Percentiles rank a stretch among this genome's conserved stretches.
phyloP scores from a whole-genome alignment of 148 eudicot species.

The Selenicereus undatus region DNA sequence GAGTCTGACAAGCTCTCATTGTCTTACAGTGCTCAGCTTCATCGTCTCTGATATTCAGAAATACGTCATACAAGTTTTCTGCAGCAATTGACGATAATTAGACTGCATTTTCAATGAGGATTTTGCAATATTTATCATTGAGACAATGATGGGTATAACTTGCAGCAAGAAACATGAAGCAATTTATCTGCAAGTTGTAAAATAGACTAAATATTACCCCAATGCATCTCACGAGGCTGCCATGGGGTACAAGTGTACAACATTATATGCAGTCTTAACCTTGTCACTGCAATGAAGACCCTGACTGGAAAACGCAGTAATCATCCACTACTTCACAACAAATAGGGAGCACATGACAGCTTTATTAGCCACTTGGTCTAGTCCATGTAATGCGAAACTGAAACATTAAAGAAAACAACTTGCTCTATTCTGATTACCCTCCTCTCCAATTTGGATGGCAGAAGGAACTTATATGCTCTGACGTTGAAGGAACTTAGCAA shows the following conservation, averaged over 20 bases:
- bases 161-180: neutral
- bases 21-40: slow-evolving; percentile 99
- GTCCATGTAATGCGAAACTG: too few relatives aligned
- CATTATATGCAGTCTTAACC: neutral
- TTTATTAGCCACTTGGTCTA: too few relatives aligned
- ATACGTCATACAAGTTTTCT: slow-evolving; percentile 86
- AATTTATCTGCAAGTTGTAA: too few relatives aligned
- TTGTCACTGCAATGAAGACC: neutral
- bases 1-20: slow-evolving; percentile 95
- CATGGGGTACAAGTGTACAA: neutral
- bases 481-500: neutral
- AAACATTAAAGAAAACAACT: too few relatives aligned
- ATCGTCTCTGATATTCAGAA: slow-evolving; percentile 86
- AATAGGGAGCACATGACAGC: too few relatives aligned
- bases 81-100: slow-evolving; percentile 19
- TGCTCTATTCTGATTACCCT: too few relatives aligned
- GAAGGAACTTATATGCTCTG: neutral
- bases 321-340: neutral
- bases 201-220: neutral
- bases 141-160: neutral
- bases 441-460: neutral
- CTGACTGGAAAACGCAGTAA: neutral
- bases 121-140: too few relatives aligned
- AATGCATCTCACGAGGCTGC: neutral
- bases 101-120: neutral